phyloP scores from a whole-genome alignment of 1,284 basidiomycete species.

The Fomitiporia mediterranea region DNA sequence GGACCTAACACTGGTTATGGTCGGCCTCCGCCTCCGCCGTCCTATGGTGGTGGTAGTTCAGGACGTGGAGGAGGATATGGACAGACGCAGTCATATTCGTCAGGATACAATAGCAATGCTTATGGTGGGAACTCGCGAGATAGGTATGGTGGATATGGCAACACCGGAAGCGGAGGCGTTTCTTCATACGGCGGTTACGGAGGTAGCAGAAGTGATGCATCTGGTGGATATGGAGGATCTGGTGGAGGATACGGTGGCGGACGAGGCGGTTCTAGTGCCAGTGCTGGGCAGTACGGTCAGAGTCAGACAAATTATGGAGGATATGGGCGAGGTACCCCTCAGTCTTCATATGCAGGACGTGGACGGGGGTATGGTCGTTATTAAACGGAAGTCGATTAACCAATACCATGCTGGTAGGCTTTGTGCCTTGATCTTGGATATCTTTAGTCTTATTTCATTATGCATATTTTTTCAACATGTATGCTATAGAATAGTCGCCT shows the following conservation, averaged over 20 bases:
- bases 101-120: constrained; percentile 27
- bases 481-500: neutral
- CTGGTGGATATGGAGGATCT: constrained; percentile 17
- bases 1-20: constrained; percentile 27
- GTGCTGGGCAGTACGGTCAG: too few species aligned
- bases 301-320: constrained; percentile 17
- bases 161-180: constrained; percentile 30
- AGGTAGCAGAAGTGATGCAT: constrained; percentile 16
- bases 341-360: constrained; percentile 7
- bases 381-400: neutral
- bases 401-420: neutral
- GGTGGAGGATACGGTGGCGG: constrained; percentile 18
- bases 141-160: constrained; percentile 32
- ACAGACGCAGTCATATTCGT: constrained; percentile 10
- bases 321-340: constrained; percentile 13
- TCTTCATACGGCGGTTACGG: constrained; percentile 21
- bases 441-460: neutral
- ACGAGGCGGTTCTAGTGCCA: constrained; percentile 14
- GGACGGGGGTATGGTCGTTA: constrained; percentile 15
- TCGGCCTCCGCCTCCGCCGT: constrained; percentile 34
- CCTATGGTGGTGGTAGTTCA: constrained; percentile 22
- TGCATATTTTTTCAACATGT: neutral
- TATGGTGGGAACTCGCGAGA: constrained; percentile 24
- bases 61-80: too few species aligned
- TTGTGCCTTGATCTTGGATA: neutral